Percentiles rank a stretch among this genome's conserved stretches.
phyloP scores from a whole-genome alignment of 164 flowering plant genomes.

The Stephania yunnanensis region DNA sequence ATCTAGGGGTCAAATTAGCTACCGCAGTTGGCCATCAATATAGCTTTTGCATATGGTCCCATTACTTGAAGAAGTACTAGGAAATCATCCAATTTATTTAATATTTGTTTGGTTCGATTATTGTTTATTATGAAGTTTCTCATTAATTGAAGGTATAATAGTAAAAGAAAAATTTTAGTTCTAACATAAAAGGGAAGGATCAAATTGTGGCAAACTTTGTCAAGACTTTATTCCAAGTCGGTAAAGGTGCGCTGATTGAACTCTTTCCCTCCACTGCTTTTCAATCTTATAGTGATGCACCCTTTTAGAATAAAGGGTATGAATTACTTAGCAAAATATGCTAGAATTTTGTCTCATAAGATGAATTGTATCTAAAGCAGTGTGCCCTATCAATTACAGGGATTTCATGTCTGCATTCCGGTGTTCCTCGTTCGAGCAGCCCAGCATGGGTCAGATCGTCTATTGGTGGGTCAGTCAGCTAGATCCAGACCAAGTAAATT shows the following conservation, averaged over 20 bases:
- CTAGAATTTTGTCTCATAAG: slow-evolving; percentile 2
- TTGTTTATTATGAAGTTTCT: too few species aligned
- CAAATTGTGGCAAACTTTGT: neutral
- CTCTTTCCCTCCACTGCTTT: neutral
- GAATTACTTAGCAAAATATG: neutral
- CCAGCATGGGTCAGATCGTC: neutral
- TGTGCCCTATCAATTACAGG: slow-evolving; percentile 1
- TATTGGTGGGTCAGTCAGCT: neutral
- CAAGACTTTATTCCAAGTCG: neutral
- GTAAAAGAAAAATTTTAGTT: neutral
- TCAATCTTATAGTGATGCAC: neutral
- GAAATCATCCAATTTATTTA: neutral
- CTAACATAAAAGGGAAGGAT: neutral
- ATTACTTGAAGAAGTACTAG: slow-evolving; percentile 7
- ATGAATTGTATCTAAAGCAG: neutral
- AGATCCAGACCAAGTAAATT: neutral
- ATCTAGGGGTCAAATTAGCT: neutral
- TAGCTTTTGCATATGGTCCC: slow-evolving; percentile 3
- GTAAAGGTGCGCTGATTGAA: neutral
- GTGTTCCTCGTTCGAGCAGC: neutral
- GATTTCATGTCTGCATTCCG: neutral
- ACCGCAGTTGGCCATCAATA: neutral
- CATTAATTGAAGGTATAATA: too few species aligned
- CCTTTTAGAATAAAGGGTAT: neutral
- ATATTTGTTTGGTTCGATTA: neutral